Conservation (phyloP, 371 early-diverging fungal species). For the Mortierella sp. region DNA sequence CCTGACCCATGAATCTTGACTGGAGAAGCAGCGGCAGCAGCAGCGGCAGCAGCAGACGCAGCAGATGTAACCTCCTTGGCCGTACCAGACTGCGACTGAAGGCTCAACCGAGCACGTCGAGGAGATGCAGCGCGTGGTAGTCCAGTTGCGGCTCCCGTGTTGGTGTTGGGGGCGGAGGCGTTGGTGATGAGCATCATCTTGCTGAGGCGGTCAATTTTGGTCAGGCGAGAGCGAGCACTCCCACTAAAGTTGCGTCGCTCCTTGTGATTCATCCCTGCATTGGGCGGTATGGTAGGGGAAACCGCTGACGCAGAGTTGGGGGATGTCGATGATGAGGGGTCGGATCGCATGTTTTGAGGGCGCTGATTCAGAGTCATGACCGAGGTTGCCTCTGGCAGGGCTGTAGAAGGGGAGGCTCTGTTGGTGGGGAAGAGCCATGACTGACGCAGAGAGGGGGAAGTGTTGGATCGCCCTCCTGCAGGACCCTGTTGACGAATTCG, state of each 20-base stretch:
- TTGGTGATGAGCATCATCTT: constrained; percentile 39
- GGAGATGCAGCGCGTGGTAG: constrained; percentile 21
- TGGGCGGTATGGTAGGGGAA: constrained; percentile 30
- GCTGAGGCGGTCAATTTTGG: constrained; percentile 42
- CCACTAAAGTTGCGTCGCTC: constrained; percentile 45
- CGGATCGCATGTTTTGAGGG: constrained; percentile 27
- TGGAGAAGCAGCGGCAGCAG: background rate
- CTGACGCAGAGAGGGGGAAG: constrained; percentile 51
- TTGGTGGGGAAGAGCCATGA: constrained; percentile 54
- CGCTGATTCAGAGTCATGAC: constrained; percentile 54
- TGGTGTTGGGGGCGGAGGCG: constrained; percentile 16
- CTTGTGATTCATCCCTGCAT: constrained; percentile 30
- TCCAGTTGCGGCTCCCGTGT: constrained; percentile 8
- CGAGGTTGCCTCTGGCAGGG: constrained; percentile 42
- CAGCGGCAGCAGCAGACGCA: background rate
- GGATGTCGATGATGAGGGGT: constrained; percentile 19
- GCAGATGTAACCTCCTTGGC: constrained; percentile 7
- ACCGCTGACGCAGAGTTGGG: constrained; percentile 15
- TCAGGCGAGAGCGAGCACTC: constrained; percentile 44
- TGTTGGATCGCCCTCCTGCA: constrained; percentile 18
- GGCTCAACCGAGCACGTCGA: constrained; percentile 29
- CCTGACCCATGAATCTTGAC: background rate
- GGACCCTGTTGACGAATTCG: constrained; percentile 36
- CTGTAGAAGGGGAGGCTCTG: constrained; percentile 52
- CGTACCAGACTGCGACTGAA: constrained; percentile 29